phyloP scores from a whole-genome alignment of 306 rosid species.

The Amphicarpaea edgeworthii region DNA sequence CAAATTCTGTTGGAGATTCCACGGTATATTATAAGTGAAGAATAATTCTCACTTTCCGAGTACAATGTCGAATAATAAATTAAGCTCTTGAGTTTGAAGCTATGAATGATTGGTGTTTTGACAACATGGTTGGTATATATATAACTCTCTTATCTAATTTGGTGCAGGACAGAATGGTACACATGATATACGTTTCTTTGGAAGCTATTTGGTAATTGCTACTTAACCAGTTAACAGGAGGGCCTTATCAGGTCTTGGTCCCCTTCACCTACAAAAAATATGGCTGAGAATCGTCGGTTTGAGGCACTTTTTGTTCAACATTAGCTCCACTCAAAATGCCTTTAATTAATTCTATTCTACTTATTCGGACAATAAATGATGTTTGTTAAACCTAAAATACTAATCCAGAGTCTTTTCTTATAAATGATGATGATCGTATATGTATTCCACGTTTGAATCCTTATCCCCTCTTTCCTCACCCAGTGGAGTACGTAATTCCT shows the following conservation, averaged over 20 bases:
- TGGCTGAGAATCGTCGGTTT: constrained; percentile 49
- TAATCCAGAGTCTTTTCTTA: constrained; percentile 22
- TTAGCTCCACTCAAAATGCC: constrained; percentile 33
- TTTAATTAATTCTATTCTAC: constrained; percentile 34
- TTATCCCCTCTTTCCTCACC: not conserved
- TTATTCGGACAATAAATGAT: constrained; percentile 38
- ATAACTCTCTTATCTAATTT: constrained; percentile 25
- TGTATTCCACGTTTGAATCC: constrained; percentile 24
- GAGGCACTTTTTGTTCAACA: constrained; percentile 36
- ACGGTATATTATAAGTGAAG: not conserved
- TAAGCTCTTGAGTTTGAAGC: constrained; percentile 33
- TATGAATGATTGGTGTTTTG: constrained; percentile 34
- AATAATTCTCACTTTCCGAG: too few species aligned
- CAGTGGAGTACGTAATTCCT: constrained; percentile 16
- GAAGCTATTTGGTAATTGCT: constrained; percentile 43
- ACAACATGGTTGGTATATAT: not conserved
- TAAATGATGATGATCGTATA: constrained; percentile 23
- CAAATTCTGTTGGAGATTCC: not conserved
- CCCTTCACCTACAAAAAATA: constrained; percentile 20
- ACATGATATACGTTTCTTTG: constrained; percentile 16
- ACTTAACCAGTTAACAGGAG: constrained; percentile 42
- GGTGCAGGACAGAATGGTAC: constrained; percentile 39
- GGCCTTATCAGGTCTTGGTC: constrained; percentile 45
- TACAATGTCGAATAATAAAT: constrained; percentile 6
- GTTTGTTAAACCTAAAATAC: constrained; percentile 26